These are phyloP conservation scores for Nigrospora sphaerica DNA, from an alignment of 2,329 filamentous ascomycete genomes.

Conservation along the genomic window DNA sequence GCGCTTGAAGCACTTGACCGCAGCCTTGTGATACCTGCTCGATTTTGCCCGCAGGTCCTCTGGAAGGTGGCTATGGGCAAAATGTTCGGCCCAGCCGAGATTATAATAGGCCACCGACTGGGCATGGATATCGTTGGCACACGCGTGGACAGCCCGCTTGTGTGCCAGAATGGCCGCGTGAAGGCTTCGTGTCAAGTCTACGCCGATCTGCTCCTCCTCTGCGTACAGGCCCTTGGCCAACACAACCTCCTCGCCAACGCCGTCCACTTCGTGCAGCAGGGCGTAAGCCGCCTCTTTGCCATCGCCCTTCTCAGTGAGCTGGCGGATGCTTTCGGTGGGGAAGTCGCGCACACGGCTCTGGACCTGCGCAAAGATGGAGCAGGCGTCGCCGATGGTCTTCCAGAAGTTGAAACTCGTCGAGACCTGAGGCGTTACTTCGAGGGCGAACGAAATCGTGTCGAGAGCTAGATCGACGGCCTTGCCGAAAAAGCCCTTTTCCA, in stretches of 20 bases:
- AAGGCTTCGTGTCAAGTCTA: conserved; percentile 52
- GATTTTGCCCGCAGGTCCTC: conserved; percentile 45
- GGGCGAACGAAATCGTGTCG: conserved; percentile 62
- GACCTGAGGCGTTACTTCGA: conserved; percentile 51
- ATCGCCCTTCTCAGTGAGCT: conserved; percentile 49
- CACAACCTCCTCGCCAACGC: conserved; percentile 39
- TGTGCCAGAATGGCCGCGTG: conserved; percentile 75
- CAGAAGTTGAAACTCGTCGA: conserved; percentile 84
- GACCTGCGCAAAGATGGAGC: conserved; percentile 73
- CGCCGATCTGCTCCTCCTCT: conserved; percentile 38
- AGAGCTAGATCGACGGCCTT: conserved; percentile 66
- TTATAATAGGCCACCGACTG: conserved; percentile 98
- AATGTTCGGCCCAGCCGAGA: conserved; percentile 86
- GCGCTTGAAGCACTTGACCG: conserved; percentile 87
- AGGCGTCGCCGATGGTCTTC: conserved; percentile 88
- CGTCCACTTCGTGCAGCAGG: conserved; percentile 63
- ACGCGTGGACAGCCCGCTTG: conserved; percentile 74
- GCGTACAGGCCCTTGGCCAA: conserved; percentile 36
- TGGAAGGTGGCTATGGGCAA: conserved; percentile 64
- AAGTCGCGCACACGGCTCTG: conserved; percentile 60
- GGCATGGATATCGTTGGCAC: conserved; percentile 69
- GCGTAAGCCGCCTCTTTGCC: conserved; percentile 48
- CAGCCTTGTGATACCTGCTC: conserved; percentile 67
- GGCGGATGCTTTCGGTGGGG: conserved; percentile 48
- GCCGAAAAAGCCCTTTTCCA: conserved; percentile 82